Evolutionary conservation across 2,329 filamentous ascomycete species (phyloP), one percentile per base, ranked within the genome.

Genomic region (Sclerotinia subarctica): DNA sequence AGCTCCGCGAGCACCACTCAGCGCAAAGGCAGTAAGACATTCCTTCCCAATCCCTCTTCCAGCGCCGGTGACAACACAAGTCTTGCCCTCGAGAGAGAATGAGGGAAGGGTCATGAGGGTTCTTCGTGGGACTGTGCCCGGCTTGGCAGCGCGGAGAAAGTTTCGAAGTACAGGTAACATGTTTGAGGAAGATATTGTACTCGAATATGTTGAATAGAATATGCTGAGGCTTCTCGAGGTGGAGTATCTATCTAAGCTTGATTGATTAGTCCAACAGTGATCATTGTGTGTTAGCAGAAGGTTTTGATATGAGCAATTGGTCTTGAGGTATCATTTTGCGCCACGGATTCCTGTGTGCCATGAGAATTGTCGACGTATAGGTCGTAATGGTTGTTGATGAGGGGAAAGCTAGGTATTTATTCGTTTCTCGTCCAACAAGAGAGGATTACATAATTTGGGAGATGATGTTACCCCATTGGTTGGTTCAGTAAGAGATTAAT

Each of bases 21-120:
- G 67, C 17, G 74, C 71, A 53, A 74, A 74, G 32, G 73, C 84
- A 38, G 78, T 77, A 5, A 83, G 81, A 19, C 85, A 78, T 24
- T 80, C 81, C 52, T 85, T 81, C 19, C 84, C 84, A 0, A 86
- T 77, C 19, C 84, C 83, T 21, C 82, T 80, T 11, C 80, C 83
- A 53, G 81, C 84, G 8, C 84, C 83, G 0, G 84, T 85, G 53
- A 86, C 83, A 47, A 78, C 80, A 32, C 81, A 77, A 0, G 81
- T 83, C 70, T 77, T 78, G 53, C 78, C 78, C 53, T 77, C 75
- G 13, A 85, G 80, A 5, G 82, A 83, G 72, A 84, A 83, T 46
- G 71, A 69, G 4, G 71, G 66, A 17, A 75, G 71, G 3, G 72
- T 74, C 70, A 72, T 73, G 35, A 73, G 69, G 10, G 53, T 69